These are phyloP conservation scores for Tolypocladium capitatum DNA, from an alignment of 2,329 filamentous ascomycete genomes.

Conservation along the genomic window DNA sequence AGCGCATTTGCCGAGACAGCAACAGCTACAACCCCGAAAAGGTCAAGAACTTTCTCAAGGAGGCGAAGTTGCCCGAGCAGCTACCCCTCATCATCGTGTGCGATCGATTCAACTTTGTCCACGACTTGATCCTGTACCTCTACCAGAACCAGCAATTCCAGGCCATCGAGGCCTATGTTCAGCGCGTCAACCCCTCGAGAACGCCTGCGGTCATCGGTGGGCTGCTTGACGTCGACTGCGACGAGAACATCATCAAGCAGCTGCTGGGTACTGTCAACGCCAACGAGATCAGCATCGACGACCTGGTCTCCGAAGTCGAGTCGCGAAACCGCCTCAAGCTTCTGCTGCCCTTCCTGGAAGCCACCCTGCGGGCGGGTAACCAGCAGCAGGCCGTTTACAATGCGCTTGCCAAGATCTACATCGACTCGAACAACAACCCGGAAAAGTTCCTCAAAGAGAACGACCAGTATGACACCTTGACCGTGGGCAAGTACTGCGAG, in stretches of 20 bases:
- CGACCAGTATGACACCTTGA: conserved; percentile 84
- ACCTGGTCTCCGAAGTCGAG: conserved; percentile 91
- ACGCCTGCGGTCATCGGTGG: conserved; percentile 90
- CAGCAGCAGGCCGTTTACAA: conserved; percentile 96
- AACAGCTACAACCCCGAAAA: conserved; percentile 84
- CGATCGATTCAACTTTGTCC: conserved; percentile 98
- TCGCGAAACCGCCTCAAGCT: conserved; percentile 90
- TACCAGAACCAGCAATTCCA: conserved; percentile 99
- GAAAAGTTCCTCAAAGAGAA: conserved; percentile 98
- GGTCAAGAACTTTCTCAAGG: conserved; percentile 98
- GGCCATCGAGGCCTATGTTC: conserved; percentile 96
- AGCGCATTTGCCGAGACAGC: conserved; percentile 93
- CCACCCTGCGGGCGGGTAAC: conserved; percentile 77
- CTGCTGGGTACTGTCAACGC: conserved; percentile 76
- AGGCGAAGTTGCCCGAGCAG: conserved; percentile 83
- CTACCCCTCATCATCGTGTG: conserved; percentile 95
- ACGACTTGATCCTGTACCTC: conserved; percentile 88
- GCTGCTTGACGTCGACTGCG: conserved; percentile 90
- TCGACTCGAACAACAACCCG: conserved; percentile 95
- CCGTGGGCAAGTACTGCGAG: conserved; percentile 95
- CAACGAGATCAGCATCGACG: conserved; percentile 78
- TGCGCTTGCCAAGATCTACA: conserved; percentile 97
- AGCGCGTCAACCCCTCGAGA: conserved; percentile 83
- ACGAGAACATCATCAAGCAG: conserved; percentile 91
- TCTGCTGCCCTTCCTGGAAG: conserved; percentile 88